Percentiles rank a stretch among this genome's conserved stretches.
Evolutionary conservation across 805 yeast species (phyloP).

Genomic region (Saturnispora galanensis): DNA sequence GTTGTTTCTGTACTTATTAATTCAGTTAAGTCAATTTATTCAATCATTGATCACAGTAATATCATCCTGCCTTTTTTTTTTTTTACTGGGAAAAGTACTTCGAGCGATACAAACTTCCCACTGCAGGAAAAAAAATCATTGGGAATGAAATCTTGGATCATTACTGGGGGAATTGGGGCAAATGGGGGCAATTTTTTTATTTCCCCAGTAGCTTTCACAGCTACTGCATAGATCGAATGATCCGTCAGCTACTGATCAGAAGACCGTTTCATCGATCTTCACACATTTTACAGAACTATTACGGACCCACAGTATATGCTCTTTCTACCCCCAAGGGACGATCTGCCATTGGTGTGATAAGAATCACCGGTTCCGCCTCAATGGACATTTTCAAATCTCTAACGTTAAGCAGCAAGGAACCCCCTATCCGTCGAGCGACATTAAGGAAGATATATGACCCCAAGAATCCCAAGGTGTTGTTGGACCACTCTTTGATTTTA

Average conservation of each 20-base stretch:
- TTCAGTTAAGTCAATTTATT: no score
- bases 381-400: slow-evolving; percentile 34
- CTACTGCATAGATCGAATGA: no score
- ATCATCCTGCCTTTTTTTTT: no score
- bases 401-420: slow-evolving; percentile 31
- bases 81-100: no score
- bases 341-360: slow-evolving; percentile 79
- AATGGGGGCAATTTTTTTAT: background rate
- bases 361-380: slow-evolving; percentile 70
- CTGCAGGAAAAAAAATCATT: no score
- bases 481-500: slow-evolving; percentile 72
- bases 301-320: slow-evolving; percentile 73
- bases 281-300: background rate
- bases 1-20: no score
- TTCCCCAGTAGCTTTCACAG: background rate
- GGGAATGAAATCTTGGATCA: no score
- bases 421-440: slow-evolving; percentile 45
- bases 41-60: no score
- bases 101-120: no score
- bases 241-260: background rate
- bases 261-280: background rate
- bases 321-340: slow-evolving; percentile 73
- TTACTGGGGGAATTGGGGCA: no score
- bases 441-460: slow-evolving; percentile 42
- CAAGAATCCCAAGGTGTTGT: slow-evolving; percentile 24